Conservation (phyloP, 1,139 yeast species). For the Meyerozyma athensensis region DNA sequence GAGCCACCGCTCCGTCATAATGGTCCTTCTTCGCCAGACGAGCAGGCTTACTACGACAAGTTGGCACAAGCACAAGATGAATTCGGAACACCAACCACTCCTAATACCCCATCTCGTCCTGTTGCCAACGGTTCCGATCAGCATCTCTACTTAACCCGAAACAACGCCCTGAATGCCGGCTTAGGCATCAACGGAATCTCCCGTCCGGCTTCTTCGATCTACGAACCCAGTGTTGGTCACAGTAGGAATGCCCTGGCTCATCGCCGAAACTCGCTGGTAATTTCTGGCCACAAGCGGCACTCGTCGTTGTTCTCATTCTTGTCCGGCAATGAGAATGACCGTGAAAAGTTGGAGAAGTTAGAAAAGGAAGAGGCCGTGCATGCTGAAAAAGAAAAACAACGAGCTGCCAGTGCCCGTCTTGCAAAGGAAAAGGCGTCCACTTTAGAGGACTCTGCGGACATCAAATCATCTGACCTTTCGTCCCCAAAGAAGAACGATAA, state of each 20-base stretch:
- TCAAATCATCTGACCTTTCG: too few relatives aligned
- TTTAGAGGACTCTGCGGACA: background rate
- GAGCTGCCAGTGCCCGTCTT: constrained; percentile 5
- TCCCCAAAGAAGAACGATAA: constrained; percentile 15
- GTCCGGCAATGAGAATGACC: constrained; percentile 21
- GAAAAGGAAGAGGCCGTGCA: constrained; percentile 5
- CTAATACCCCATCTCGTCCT: constrained; percentile 6
- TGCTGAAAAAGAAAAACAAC: constrained; percentile 2
- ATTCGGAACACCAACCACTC: constrained; percentile 18
- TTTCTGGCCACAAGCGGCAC: constrained; percentile 28
- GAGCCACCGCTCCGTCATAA: constrained; percentile 64
- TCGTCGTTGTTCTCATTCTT: constrained; percentile 45
- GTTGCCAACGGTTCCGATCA: constrained; percentile 9
- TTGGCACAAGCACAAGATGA: constrained; percentile 11
- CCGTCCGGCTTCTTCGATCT: constrained; percentile 44
- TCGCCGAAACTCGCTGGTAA: constrained; percentile 29
- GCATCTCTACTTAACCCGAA: constrained; percentile 22
- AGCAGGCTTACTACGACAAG: background rate
- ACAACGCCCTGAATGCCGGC: constrained; percentile 21
- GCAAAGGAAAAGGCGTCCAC: background rate
- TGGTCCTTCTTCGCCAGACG: constrained; percentile 25
- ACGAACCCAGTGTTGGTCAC: constrained; percentile 32
- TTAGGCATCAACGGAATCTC: constrained; percentile 15
- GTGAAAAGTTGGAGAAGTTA: constrained; percentile 1
- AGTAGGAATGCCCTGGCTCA: constrained; percentile 27